These are phyloP conservation scores for Aureobasidium uvarum DNA, from an alignment of 2,329 filamentous ascomycete genomes.

Conservation along the genomic window DNA sequence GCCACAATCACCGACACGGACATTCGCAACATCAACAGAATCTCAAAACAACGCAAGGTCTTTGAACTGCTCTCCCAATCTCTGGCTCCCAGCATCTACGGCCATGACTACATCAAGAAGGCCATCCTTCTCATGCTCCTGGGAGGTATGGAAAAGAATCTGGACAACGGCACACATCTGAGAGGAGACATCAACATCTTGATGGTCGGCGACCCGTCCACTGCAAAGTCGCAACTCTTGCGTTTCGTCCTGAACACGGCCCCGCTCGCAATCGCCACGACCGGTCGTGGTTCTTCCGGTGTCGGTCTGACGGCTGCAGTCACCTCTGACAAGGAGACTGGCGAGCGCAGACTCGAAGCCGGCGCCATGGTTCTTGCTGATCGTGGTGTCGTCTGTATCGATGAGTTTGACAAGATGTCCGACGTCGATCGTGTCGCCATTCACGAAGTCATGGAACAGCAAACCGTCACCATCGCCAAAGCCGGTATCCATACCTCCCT, in stretches of 20 bases:
- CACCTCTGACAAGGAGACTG: constrained; percentile 95
- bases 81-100: constrained; percentile 92
- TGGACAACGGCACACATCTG: constrained; percentile 96
- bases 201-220: constrained; percentile 98
- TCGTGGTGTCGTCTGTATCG: constrained; percentile 95
- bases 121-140: constrained; percentile 93
- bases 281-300: constrained; percentile 88
- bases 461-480: constrained; percentile 98
- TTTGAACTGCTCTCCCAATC: constrained; percentile 93
- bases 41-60: constrained; percentile 89
- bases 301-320: constrained; percentile 97
- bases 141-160: constrained; percentile 95
- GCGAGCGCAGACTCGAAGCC: constrained; percentile 88
- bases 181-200: constrained; percentile 99
- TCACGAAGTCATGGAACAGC: constrained; percentile 99
- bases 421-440: constrained; percentile 97
- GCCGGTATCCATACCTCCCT: constrained; percentile 96
- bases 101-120: constrained; percentile 97
- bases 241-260: constrained; percentile 97
- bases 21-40: constrained; percentile 97
- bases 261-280: constrained; percentile 93
- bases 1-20: constrained; percentile 93
- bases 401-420: constrained; percentile 99
- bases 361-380: constrained; percentile 99
- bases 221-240: constrained; percentile 95